phyloP scores from a whole-genome alignment of 1,284 basidiomycete species.

The Tilletia walkeri region DNA sequence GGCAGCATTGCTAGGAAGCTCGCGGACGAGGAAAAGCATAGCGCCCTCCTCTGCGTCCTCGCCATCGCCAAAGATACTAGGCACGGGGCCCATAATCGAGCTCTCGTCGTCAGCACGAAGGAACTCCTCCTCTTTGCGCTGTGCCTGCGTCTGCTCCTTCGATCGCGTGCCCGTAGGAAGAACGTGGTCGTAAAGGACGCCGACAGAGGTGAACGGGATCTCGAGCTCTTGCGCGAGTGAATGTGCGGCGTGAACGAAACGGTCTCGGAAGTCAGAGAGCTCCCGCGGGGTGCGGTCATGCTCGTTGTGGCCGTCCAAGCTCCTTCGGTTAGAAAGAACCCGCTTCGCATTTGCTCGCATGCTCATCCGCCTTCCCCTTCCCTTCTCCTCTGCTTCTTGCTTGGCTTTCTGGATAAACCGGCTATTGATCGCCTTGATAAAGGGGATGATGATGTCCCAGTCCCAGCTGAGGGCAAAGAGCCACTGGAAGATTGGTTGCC shows the following conservation, averaged over 20 bases:
- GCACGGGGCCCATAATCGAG: slow-evolving; percentile 38
- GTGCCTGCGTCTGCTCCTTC: slow-evolving; percentile 19
- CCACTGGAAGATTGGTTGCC: slow-evolving; percentile 61
- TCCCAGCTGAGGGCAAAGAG: slow-evolving; percentile 61
- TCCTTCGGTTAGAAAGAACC: slow-evolving; percentile 21
- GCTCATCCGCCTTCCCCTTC: slow-evolving; percentile 23
- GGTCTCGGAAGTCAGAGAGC: slow-evolving; percentile 57
- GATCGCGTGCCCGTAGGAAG: slow-evolving; percentile 58
- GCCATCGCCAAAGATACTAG: slow-evolving; percentile 45
- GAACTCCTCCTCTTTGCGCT: slow-evolving; percentile 12
- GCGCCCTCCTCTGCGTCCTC: slow-evolving; percentile 57
- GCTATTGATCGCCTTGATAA: slow-evolving; percentile 57
- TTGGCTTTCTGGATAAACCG: slow-evolving; percentile 32
- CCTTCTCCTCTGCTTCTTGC: slow-evolving; percentile 41
- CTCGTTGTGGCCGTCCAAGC: slow-evolving; percentile 32
- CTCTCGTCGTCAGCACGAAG: slow-evolving; percentile 41
- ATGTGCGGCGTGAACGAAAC: slow-evolving; percentile 60
- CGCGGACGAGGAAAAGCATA: slow-evolving; percentile 61
- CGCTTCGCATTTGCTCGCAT: slow-evolving; percentile 8
- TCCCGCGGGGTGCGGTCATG: slow-evolving; percentile 33
- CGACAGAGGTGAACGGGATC: slow-evolving; percentile 61
- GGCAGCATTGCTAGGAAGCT: slow-evolving; percentile 51
- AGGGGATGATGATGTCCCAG: slow-evolving; percentile 59
- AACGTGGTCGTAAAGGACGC: slow-evolving; percentile 64
- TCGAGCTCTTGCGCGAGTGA: slow-evolving; percentile 59